Conservation (phyloP, 164 flowering plant species). For the Houttuynia cordata region DNA sequence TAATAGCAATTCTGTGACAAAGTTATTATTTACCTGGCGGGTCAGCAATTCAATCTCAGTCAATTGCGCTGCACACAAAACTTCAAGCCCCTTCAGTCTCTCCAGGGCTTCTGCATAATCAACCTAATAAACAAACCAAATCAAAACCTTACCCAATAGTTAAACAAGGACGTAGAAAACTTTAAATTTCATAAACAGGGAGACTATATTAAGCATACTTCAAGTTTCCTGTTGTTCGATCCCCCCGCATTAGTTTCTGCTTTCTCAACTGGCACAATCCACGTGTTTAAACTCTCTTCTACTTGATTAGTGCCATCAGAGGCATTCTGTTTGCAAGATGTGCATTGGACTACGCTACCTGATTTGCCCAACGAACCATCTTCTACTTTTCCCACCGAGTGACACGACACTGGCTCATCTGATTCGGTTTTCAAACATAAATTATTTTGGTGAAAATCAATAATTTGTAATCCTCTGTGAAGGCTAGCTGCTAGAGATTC, state of each 20-base stretch:
- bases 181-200: background rate
- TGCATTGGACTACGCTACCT: slow-evolving; percentile 35
- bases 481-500: slow-evolving; percentile 92
- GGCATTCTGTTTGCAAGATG: slow-evolving; percentile 37
- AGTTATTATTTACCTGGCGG: slow-evolving; percentile 28
- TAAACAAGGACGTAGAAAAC: background rate
- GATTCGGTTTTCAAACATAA: slow-evolving; percentile 39
- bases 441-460: slow-evolving; percentile 63
- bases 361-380: slow-evolving; percentile 25
- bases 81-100: slow-evolving; percentile 53
- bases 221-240: slow-evolving; percentile 8
- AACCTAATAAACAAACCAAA: background rate
- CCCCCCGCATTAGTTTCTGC: slow-evolving; percentile 12
- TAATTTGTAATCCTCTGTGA: slow-evolving; percentile 79
- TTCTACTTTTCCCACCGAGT: slow-evolving; percentile 32
- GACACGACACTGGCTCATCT: slow-evolving; percentile 17
- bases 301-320: slow-evolving; percentile 18
- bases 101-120: slow-evolving; percentile 17
- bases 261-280: slow-evolving; percentile 16
- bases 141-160: background rate
- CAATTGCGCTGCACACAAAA: slow-evolving; percentile 55
- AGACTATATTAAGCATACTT: slow-evolving; percentile 14
- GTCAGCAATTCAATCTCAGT: slow-evolving; percentile 65
- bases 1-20: too few species aligned
- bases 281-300: slow-evolving; percentile 37